Base-by-base conservation (phyloP, 23 red algal genomes). In the Agarophyton chilense region DNA sequence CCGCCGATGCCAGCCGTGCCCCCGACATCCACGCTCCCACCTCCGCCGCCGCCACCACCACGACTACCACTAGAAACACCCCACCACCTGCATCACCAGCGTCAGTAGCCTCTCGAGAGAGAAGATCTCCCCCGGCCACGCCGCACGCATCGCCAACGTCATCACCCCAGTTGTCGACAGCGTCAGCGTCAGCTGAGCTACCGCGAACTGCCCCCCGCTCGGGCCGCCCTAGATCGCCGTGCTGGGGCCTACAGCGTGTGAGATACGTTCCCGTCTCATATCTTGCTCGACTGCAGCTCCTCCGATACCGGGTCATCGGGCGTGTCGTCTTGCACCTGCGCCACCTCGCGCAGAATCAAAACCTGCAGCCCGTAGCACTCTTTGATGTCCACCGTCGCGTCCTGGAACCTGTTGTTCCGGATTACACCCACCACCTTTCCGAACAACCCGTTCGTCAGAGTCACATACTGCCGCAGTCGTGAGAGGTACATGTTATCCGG, bases 401-500 rank as follows among this genome's bases (percentile, higher is more conserved):
- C 88, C 29, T 36, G 24, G 38, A 92, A 26, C 41, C 35, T 62
- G 44, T 92, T 92, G 47, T 67, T 36, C 46, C 58, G 14, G 33
- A 82, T 50, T 43, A 24, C 52, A n/a, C 74, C 76, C 43, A 80
- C 77, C 32, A 82, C 47, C 13, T 22, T 81, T 29, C 74, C 51
- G 35, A 81, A 33, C 12, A 92, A 55, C 49, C 78, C 77, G 47
- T 80, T 47, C 34, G 75, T 72, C 47, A 82, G 52, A 1, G 77
- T 92, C 66, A 72, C 62, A 45, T 92, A 66, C 57, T 82, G 58
- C 9, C 77, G 76, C 32, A 92, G 52, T 50, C 68, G 40, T 18
- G 88, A 92, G 40, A 92, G 54, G 77, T 92, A 92, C 26, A 92
- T 56, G 62, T 82, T 83, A 45, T 92, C 76, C 41, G 88, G 88